Evolutionary conservation across 2,329 filamentous ascomycete genomes (phyloP).

Genomic region (Camptophora hylomeconis): DNA sequence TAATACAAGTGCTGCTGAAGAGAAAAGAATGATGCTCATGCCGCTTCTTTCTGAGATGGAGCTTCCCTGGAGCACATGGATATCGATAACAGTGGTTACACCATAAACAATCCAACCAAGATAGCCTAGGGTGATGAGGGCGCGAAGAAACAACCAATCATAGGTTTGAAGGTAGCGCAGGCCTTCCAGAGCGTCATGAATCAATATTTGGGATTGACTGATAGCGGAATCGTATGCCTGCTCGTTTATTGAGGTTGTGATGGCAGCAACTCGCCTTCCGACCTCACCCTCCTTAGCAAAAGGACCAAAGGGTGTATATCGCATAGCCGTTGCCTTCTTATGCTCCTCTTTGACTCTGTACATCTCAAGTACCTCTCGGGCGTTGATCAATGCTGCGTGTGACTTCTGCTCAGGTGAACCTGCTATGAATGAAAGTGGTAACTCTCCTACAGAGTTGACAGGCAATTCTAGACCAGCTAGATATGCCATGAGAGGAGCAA

Average conservation of each 20-base stretch:
- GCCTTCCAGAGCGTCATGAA: slow-evolving; percentile 65
- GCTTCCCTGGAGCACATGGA: slow-evolving; percentile 67
- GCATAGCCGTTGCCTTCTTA: slow-evolving; percentile 63
- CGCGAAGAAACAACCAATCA: slow-evolving; percentile 90
- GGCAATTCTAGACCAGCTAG: slow-evolving; percentile 79
- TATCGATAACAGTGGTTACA: slow-evolving; percentile 72
- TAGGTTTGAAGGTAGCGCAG: slow-evolving; percentile 93
- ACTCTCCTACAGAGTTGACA: slow-evolving; percentile 87
- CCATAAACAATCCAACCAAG: slow-evolving; percentile 93
- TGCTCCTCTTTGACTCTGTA: slow-evolving; percentile 84
- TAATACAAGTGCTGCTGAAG: slow-evolving; percentile 59
- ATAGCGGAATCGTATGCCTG: slow-evolving; percentile 66
- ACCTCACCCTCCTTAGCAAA: slow-evolving; percentile 52
- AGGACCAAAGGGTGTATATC: slow-evolving; percentile 62
- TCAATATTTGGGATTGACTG: slow-evolving; percentile 59
- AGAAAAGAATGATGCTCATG: slow-evolving; percentile 52
- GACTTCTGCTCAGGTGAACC: slow-evolving; percentile 65
- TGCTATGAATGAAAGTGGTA: slow-evolving; percentile 71
- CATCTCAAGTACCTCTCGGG: slow-evolving; percentile 82
- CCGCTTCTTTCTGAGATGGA: slow-evolving; percentile 51
- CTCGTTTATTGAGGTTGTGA: slow-evolving; percentile 53
- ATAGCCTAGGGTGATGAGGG: slow-evolving; percentile 80
- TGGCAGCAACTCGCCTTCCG: slow-evolving; percentile 53
- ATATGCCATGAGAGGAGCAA: slow-evolving; percentile 92
- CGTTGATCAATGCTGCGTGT: slow-evolving; percentile 70